Evolutionary conservation across 805 yeast genomes (phyloP), one percentile per base, ranked within the genome.

Genomic region (Metschnikowia colocasiae): DNA sequence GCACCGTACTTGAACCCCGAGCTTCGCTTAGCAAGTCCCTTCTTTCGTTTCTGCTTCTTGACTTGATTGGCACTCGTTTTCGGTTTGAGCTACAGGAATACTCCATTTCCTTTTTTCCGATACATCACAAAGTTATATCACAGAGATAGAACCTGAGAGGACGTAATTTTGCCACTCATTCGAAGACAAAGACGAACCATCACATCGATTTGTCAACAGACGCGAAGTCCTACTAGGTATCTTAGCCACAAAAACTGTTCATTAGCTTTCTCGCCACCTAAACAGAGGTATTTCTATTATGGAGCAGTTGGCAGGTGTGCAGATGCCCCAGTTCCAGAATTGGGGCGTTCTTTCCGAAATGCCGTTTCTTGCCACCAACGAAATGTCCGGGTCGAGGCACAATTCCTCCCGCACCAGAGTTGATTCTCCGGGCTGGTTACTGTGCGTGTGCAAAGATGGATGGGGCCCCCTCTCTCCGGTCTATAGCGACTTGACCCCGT

Each of bases 401-500:
- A 30, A 37, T 50, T 19, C 30, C 30, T 20, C 50, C 38, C 5
- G 3, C 23, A 18, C 49, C 40, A 2, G 15, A 25, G 6, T 13
- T 6, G 41, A 26, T 5, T 33, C 47, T 18, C 42, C 33, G 13
- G 54, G 50, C 35, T 59, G 60, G 56, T 61, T 67, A 45, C 62
- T 65, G 9, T 74, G 78, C 48, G 55, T 53, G 22, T 69, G 68
- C 49, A 54, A 53, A 8, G 81, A 75, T 40, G 82, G 82, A 2
- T 68, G 74, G 75, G 58, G 69, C 40, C 61, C 69, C 29, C 40
- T 78, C 60, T 67, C 74, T 4, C 50, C 67, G 2, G 23, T 50
- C 39, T 58, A 76, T 59, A 76, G 76, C 32, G 88, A 82, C 54
- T 69, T 82, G 43, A 76, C 86, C 1, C 79, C 80, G 6, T 82